Base-by-base conservation (phyloP, 306 rosid species). In the Glycine soja region DNA sequence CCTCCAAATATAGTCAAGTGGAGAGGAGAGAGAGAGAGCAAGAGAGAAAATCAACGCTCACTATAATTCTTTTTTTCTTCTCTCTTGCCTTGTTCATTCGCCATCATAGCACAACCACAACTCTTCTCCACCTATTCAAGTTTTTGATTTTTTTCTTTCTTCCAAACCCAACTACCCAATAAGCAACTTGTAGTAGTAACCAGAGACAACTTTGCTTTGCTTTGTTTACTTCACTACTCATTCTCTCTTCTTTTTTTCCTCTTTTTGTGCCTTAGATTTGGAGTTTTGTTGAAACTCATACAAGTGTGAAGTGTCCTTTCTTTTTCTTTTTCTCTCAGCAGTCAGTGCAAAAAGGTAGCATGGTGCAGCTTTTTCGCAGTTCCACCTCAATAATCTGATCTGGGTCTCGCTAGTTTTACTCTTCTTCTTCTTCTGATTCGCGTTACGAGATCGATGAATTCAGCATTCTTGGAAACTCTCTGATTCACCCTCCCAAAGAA, bases 1-100 rank as follows among this genome's bases (percentile, higher is more conserved):
- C 98, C 94, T 92, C 98, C 97, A 90, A 88, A 82, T 70, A 79
- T 84, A 87, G 87, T 82, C 89, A 85, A 88, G 82, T 74, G 68
- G 75, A 66, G 73, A 77, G 38, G 16, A 77, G 85, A 85, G 76
- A 80, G 74, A 84, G 75, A 77, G 81, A 74, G 70, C n/a, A 56
- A 78, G 84, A 91, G 82, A 87, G 40, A 36, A 3, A 82, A 88
- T 87, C 76, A 88, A 66, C 92, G 81, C 93, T 84, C 83, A 3
- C 87, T 87, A 80, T 83, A 76, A 57, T 69, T 77, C 78, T 63
- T 59, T 54, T 51, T 77, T 77, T 36, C 59, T 62, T 82, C 53
- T 24, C 54, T 62, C 57, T 80, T 76, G 71, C 57, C 80, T 89
- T 74, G 77, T 87, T 91, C 87, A 53, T 87, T 87, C 85, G 45